Evolutionary conservation across 352 stramenopile genomes (phyloP), one percentile per base, ranked within the genome.

Genomic region (Phytophthora foliorum): DNA sequence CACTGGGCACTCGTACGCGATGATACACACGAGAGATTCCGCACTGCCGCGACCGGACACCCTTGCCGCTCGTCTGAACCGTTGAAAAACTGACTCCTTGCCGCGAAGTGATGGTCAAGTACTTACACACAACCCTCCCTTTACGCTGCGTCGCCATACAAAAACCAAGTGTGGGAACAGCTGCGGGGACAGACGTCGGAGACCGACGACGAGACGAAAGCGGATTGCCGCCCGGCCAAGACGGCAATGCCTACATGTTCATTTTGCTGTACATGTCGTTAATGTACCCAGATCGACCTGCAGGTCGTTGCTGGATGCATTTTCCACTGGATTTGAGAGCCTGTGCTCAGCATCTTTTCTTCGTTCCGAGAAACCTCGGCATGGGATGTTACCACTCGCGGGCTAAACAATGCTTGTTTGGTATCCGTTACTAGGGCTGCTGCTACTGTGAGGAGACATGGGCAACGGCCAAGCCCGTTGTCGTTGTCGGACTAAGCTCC

Each of bases 21-120:
- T 45, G 45, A 62, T 53, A 45, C 60, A 74, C 56, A 59, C n/a
- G 58, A 71, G 59, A 65, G 65, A 69, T 76, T 63, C 56, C 54
- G 34, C 60, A 66, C 54, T 63, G 39, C 57, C 67, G 67, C 69
- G 57, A 75, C 46, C 32, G 22, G 56, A 76, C 68, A 57, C 56
- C 69, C 41, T 27, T 39, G 24, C 27, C 14, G 29, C n/a, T 32
- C 19, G 31, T 49, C 63, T 54, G 56, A 44, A 59, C 55, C 36
- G 46, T 60, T 65, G 55, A 54, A 51, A 32, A 75, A 75, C 68
- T 75, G 68, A 75, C 68, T 75, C 63, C 36, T 41, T 60, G 25
- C 34, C 31, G 53, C 24, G 38, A 65, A 49, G 53, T 64, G 48
- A 67, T 72, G 48, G 48, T 62, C 49, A 72, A 66, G 48, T 62